A percentile compares a stretch with the other conserved stretches of the same genome.
Evolutionary conservation across 768 basidiomycete genomes (phyloP).

Genomic region (Myochromella boudieri): DNA sequence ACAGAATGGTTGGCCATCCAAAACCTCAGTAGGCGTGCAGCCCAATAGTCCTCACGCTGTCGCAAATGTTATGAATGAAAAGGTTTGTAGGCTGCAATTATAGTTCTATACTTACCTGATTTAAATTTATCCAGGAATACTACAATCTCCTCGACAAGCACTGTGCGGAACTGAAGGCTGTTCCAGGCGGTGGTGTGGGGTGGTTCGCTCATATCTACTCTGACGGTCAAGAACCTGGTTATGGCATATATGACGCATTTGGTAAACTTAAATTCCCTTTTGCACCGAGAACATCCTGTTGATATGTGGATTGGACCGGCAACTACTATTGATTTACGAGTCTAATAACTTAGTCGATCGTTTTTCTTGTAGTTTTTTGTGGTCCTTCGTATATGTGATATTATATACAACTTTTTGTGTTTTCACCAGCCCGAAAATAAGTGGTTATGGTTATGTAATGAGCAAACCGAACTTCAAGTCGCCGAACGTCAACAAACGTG

Average conservation of each 20-base stretch:
- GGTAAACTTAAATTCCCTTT: conserved; percentile 26
- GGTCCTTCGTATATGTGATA: no score
- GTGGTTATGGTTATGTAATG: no score
- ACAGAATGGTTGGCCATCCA: conserved; percentile 80
- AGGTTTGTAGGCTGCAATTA: conserved; percentile 30
- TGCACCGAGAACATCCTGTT: conserved; percentile 14
- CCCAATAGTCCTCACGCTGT: conserved; percentile 65
- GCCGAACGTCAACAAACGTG: no score
- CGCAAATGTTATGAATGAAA: conserved; percentile 60
- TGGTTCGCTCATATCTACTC: conserved; percentile 86
- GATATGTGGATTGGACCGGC: no score
- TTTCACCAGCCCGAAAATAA: no score
- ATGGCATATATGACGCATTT: conserved; percentile 58
- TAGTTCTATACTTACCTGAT: neutral
- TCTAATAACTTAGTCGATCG: no score
- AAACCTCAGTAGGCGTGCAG: conserved; percentile 57
- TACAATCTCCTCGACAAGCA: conserved; percentile 61
- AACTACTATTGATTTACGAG: no score
- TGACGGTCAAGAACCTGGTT: conserved; percentile 64
- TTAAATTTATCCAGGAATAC: conserved; percentile 46
- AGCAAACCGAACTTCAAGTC: no score
- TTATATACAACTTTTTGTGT: no score
- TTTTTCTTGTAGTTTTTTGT: no score
- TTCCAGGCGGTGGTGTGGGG: conserved; percentile 62
- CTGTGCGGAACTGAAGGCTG: conserved; percentile 61